A percentile compares a stretch with the other conserved stretches of the same genome.
phyloP scores from a whole-genome alignment of 805 yeast species.

The Pichia deserticola region DNA sequence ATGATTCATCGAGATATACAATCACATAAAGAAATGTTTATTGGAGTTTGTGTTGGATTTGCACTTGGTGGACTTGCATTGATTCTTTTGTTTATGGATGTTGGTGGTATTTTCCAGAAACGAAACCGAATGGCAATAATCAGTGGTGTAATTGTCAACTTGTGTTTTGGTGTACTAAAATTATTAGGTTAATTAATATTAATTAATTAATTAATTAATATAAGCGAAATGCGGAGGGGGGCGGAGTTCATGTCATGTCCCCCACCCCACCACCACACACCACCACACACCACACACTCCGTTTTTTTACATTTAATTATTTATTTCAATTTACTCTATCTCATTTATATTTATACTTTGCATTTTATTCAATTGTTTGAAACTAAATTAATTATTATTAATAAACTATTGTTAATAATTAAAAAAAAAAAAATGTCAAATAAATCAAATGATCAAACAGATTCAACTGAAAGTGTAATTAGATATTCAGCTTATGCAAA shows the following conservation, averaged over 20 bases:
- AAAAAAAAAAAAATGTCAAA: too few species aligned
- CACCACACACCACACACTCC: too few species aligned
- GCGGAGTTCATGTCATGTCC: too few species aligned
- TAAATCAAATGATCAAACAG: neutral
- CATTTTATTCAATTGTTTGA: too few species aligned
- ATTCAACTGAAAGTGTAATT: conserved; percentile 26
- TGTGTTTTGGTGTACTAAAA: conserved; percentile 56
- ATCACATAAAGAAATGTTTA: conserved; percentile 54
- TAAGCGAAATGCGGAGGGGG: too few species aligned
- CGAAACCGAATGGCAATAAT: conserved; percentile 61
- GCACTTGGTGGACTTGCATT: conserved; percentile 68
- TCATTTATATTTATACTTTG: too few species aligned
- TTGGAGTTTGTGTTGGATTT: conserved; percentile 69
- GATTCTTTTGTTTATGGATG: conserved; percentile 51
- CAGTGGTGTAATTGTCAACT: conserved; percentile 64
- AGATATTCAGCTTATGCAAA: conserved; percentile 83
- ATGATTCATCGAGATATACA: conserved; percentile 17
- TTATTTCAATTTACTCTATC: too few species aligned
- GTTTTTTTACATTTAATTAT: too few species aligned
- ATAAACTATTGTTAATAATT: too few species aligned
- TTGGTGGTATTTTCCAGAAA: conserved; percentile 48
- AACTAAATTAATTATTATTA: too few species aligned
- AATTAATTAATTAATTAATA: too few species aligned
- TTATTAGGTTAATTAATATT: conserved; percentile 26
- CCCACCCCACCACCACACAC: too few species aligned